Conservation (phyloP, 495 filamentous ascomycete genomes). For the Aeminium ludgeri region DNA sequence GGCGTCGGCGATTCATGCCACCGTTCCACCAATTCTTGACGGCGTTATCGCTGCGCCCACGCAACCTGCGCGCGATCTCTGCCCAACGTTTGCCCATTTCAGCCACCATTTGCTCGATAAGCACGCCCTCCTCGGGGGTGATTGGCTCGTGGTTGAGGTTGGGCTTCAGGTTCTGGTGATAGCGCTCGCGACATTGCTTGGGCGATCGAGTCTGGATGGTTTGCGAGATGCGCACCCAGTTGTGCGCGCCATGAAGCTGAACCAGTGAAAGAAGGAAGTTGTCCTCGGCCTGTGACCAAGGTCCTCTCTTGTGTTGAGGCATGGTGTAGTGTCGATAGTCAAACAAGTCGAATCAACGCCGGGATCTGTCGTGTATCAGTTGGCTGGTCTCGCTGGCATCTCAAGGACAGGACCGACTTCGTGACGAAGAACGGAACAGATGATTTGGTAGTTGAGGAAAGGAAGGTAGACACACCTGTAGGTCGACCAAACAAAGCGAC, state of each 20-base stretch:
- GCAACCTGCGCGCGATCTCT: slow-evolving; percentile 73
- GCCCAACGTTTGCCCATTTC: slow-evolving; percentile 89
- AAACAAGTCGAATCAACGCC: no score
- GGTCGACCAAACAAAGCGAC: no score
- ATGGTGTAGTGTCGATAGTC: slow-evolving; percentile 9
- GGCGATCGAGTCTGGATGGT: slow-evolving; percentile 62
- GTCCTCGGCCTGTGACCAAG: slow-evolving; percentile 80
- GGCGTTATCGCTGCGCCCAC: slow-evolving; percentile 87
- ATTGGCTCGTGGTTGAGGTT: slow-evolving; percentile 82
- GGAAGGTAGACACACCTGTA: no score
- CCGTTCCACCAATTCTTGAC: slow-evolving; percentile 99
- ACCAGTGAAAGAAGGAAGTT: slow-evolving; percentile 54
- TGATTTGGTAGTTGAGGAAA: no score
- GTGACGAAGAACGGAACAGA: no score
- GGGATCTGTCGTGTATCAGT: no score
- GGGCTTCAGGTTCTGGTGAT: slow-evolving; percentile 89
- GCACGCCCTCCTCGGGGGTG: slow-evolving; percentile 66
- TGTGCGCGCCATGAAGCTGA: slow-evolving; percentile 57
- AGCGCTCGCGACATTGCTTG: slow-evolving; percentile 93
- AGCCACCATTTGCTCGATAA: slow-evolving; percentile 65
- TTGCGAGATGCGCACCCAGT: slow-evolving; percentile 83
- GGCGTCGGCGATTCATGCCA: slow-evolving; percentile 61
- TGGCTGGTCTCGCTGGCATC: no score
- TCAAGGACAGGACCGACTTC: no score
- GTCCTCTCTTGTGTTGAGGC: slow-evolving; percentile 53